These are phyloP conservation scores for Aureobasidium sp. DNA, from an alignment of 2,329 filamentous ascomycete species.

Conservation along the genomic window DNA sequence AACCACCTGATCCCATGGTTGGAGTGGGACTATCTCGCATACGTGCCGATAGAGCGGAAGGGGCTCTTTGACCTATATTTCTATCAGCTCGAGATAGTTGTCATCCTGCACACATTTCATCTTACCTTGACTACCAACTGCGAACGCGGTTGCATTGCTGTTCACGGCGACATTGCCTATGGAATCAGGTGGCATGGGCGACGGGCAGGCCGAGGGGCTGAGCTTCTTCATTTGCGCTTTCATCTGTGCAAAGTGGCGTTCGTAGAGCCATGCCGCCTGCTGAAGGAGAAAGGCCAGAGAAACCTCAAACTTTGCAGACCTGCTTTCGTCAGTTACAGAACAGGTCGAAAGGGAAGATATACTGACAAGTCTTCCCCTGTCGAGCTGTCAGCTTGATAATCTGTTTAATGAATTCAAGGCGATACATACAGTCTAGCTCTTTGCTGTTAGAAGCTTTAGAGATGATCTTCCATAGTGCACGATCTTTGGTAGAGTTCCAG, in stretches of 20 bases:
- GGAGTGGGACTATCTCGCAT: conserved; percentile 47
- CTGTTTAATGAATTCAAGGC: not conserved
- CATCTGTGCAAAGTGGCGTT: conserved; percentile 82
- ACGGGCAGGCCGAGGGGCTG: conserved; percentile 49
- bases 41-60: conserved; percentile 51
- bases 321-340: conserved; percentile 25
- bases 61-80: conserved; percentile 31
- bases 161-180: conserved; percentile 32
- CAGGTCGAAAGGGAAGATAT: not conserved
- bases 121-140: not conserved
- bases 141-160: conserved; percentile 23
- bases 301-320: conserved; percentile 71
- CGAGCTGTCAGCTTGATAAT: conserved; percentile 9
- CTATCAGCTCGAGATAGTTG: not conserved
- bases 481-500: conserved; percentile 86
- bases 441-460: conserved; percentile 69
- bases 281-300: conserved; percentile 82
- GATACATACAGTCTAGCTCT: conserved; percentile 71
- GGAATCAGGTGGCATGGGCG: conserved; percentile 43
- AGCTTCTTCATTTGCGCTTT: conserved; percentile 80
- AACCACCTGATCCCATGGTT: conserved; percentile 32
- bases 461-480: conserved; percentile 80
- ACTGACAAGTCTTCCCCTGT: conserved; percentile 69
- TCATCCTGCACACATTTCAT: not conserved
- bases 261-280: conserved; percentile 89